These are phyloP conservation scores for Pelargonium citronellum DNA, from an alignment of 441 rosid genomes.

Conservation along the genomic window DNA sequence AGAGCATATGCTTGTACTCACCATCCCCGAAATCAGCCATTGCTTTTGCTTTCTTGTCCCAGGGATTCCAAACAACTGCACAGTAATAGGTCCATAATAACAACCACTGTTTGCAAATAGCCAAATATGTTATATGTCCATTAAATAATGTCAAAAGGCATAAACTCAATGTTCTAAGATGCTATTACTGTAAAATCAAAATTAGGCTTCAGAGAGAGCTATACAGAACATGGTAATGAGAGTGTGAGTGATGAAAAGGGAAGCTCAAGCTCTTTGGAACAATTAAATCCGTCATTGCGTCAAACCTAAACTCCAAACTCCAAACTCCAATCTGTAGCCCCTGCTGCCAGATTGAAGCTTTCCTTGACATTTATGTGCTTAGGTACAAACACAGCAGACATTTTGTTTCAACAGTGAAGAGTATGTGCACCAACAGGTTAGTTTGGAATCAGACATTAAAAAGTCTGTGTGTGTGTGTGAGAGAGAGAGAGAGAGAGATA, in stretches of 20 bases:
- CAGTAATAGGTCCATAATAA: conserved; percentile 7
- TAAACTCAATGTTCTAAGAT: background rate
- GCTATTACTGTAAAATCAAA: background rate
- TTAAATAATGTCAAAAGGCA: background rate
- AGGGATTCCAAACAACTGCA: conserved; percentile 96
- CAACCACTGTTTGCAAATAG: background rate
- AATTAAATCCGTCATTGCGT: background rate
- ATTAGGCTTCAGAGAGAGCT: background rate
- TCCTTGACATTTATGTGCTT: too few relatives aligned
- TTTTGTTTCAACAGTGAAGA: background rate
- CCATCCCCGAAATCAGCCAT: conserved; percentile 84
- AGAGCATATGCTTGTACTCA: conserved; percentile 84
- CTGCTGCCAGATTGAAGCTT: too few relatives aligned
- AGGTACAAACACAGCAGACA: too few relatives aligned
- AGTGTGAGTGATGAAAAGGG: background rate
- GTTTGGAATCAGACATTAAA: too few relatives aligned
- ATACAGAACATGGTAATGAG: background rate
- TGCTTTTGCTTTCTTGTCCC: conserved; percentile 85
- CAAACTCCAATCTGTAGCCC: too few relatives aligned
- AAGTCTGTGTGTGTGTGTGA: too few relatives aligned
- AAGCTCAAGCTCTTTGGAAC: background rate
- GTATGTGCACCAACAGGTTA: background rate
- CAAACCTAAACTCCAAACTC: too few relatives aligned
- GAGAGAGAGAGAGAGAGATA: too few relatives aligned
- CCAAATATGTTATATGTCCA: background rate